These are phyloP conservation scores for Shiraia sp. DNA, from an alignment of 2,329 filamentous ascomycete genomes.

Conservation along the genomic window DNA sequence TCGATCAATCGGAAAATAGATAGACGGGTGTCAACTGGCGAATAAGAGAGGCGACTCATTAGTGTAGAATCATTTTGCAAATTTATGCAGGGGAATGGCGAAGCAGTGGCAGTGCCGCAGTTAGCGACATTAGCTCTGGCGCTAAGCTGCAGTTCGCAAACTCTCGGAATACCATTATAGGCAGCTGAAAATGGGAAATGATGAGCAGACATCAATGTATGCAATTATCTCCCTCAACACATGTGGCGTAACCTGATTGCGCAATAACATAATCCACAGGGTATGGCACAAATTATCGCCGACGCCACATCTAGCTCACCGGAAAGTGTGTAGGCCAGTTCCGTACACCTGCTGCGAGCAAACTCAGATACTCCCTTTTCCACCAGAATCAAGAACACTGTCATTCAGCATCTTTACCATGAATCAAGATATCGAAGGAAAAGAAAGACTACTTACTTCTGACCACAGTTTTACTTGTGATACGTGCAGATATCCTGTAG, in stretches of 20 bases:
- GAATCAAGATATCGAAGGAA: background rate
- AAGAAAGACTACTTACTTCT: constrained; percentile 1
- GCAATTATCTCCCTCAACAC: background rate
- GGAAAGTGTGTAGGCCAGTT: background rate
- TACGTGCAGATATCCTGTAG: background rate
- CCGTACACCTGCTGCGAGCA: background rate
- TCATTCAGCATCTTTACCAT: constrained; percentile 1
- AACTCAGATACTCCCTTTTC: background rate
- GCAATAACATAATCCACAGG: background rate
- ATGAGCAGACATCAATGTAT: background rate
- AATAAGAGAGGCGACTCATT: background rate
- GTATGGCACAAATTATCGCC: too few species aligned
- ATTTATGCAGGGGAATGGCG: background rate
- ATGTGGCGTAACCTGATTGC: background rate
- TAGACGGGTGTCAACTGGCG: background rate
- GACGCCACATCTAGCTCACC: background rate
- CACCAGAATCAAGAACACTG: background rate
- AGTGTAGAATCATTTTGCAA: background rate
- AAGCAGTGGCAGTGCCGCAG: background rate
- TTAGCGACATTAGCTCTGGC: background rate
- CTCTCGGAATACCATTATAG: background rate
- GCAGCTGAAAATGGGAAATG: background rate
- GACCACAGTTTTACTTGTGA: background rate
- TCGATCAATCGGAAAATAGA: background rate
- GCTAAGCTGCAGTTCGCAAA: background rate